Conservation (phyloP, 1,139 yeast species). For the Yamadazyma spencermartinsiae region DNA sequence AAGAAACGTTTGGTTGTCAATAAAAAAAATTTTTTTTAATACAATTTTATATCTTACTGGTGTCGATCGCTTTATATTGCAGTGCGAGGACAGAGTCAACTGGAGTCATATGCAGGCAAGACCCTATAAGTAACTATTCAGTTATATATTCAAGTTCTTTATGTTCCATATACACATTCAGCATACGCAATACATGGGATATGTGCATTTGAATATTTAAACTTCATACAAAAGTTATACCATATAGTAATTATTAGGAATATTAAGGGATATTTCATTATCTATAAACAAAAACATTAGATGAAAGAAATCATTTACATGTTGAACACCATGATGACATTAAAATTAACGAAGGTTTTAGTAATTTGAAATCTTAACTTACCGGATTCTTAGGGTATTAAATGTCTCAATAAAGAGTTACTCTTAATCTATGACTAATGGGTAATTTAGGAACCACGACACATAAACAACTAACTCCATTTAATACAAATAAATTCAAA, state of each 20-base stretch:
- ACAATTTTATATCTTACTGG: not conserved
- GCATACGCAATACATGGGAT: too few species aligned
- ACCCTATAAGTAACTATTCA: too few species aligned
- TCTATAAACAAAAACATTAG: conserved; percentile 2
- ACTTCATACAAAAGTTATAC: too few species aligned
- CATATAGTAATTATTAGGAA: not conserved
- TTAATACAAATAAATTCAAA: conserved; percentile 72
- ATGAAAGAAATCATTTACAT: not conserved
- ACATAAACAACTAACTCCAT: conserved; percentile 75
- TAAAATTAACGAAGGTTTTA: too few species aligned
- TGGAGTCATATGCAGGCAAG: not conserved
- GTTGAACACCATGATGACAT: not conserved
- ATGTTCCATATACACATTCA: not conserved
- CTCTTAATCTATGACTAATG: conserved; percentile 72
- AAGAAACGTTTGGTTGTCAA: conserved; percentile 12
- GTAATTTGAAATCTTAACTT: too few species aligned
- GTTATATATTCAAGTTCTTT: not conserved
- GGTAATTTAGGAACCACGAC: conserved; percentile 92
- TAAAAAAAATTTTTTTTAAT: not conserved
- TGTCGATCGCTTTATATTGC: not conserved
- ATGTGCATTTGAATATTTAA: too few species aligned
- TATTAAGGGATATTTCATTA: not conserved
- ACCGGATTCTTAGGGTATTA: too few species aligned
- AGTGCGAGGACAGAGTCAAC: conserved; percentile 3
- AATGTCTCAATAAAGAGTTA: conserved; percentile 46